phyloP scores from a whole-genome alignment of 2,329 filamentous ascomycete species.

The Davidsoniella virescens region DNA sequence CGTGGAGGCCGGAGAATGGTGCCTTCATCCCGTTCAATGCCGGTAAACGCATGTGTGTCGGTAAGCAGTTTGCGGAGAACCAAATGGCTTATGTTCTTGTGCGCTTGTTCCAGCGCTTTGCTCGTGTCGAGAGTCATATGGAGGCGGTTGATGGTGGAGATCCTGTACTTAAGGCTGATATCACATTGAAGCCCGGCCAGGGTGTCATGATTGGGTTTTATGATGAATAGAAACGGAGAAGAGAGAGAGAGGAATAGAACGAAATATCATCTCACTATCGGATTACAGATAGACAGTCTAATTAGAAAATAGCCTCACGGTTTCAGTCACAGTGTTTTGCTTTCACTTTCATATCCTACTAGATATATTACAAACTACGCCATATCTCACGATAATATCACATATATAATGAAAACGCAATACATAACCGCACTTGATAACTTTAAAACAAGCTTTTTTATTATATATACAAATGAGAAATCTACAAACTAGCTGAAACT shows the following conservation, averaged over 20 bases:
- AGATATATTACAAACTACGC: too few species aligned
- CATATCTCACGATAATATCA: too few species aligned
- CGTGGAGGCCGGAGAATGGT: constrained; percentile 49
- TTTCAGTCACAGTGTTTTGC: too few species aligned
- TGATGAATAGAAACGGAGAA: constrained; percentile 23
- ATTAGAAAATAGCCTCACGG: too few species aligned
- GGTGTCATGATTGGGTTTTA: constrained; percentile 43
- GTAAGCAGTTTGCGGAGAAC: constrained; percentile 67
- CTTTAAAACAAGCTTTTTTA: too few species aligned
- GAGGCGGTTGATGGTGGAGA: constrained; percentile 34
- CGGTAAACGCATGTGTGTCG: constrained; percentile 57
- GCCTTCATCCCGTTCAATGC: constrained; percentile 63
- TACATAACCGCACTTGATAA: too few species aligned
- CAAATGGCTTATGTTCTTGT: constrained; percentile 61
- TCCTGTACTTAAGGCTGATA: constrained; percentile 39
- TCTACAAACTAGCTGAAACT: too few species aligned
- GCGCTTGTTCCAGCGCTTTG: constrained; percentile 56
- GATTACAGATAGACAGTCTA: too few species aligned
- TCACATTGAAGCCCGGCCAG: constrained; percentile 41
- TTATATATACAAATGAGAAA: too few species aligned
- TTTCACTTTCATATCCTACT: too few species aligned
- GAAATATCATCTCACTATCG: too few species aligned
- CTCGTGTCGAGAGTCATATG: constrained; percentile 43
- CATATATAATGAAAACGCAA: background rate
- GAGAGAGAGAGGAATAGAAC: too few species aligned